Percentiles rank a stretch among this genome's conserved stretches.
Evolutionary conservation across 2,329 filamentous ascomycete species (phyloP).

Genomic region (Pestalotiopsis sp.): DNA sequence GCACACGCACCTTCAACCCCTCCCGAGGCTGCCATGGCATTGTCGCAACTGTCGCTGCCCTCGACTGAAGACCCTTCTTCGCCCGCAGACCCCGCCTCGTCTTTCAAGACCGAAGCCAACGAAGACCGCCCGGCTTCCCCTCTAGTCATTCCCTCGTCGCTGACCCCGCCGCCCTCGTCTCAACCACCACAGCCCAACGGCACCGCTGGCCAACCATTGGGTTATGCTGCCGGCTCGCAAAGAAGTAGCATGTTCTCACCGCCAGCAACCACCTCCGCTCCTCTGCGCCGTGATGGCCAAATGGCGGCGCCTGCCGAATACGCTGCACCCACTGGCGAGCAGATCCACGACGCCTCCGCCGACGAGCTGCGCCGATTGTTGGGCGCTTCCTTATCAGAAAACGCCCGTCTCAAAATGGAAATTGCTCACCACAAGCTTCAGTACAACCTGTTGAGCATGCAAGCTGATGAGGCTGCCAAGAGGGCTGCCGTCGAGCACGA

Average conservation of each 20-base stretch:
- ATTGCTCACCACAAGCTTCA: constrained; percentile 90
- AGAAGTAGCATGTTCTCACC: constrained; percentile 55
- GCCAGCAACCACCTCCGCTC: constrained; percentile 48
- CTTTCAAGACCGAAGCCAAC: constrained; percentile 53
- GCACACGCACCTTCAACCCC: constrained; percentile 32
- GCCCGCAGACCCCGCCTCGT: constrained; percentile 49
- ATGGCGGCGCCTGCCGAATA: constrained; percentile 39
- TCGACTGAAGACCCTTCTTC: constrained; percentile 60
- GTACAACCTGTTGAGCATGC: constrained; percentile 80
- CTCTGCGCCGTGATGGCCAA: constrained; percentile 29
- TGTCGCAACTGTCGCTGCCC: constrained; percentile 58
- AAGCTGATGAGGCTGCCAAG: constrained; percentile 83
- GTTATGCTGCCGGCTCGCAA: constrained; percentile 42
- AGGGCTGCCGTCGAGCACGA: constrained; percentile 89
- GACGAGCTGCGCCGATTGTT: constrained; percentile 62
- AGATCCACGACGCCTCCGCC: constrained; percentile 54
- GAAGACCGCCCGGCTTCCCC: constrained; percentile 46
- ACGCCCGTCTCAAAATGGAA: constrained; percentile 72
- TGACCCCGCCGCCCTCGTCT: constrained; percentile 60
- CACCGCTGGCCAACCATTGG: constrained; percentile 27
- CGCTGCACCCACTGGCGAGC: constrained; percentile 47
- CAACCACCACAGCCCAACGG: constrained; percentile 42
- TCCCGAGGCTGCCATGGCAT: constrained; percentile 27
- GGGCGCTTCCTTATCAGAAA: constrained; percentile 55
- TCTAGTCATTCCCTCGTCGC: constrained; percentile 56